Conservation (phyloP, 352 stramenopile species). For the Globisporangium cystogenes region DNA sequence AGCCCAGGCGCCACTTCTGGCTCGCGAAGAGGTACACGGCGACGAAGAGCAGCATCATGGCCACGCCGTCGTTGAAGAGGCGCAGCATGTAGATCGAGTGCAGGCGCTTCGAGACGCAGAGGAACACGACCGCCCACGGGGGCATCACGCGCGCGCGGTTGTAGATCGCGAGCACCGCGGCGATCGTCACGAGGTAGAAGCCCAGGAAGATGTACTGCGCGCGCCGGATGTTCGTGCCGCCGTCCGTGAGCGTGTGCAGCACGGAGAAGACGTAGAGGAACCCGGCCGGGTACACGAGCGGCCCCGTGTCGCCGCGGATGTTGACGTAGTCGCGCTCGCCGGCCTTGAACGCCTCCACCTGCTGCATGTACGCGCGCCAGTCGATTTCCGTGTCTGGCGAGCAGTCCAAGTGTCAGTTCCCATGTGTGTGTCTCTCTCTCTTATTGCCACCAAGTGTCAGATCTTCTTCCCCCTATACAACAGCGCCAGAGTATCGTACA, state of each 20-base stretch:
- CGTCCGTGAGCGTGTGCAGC: slow-evolving; percentile 89
- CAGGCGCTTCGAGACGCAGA: slow-evolving; percentile 93
- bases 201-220: slow-evolving; percentile 94
- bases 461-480: no score
- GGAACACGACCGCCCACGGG: slow-evolving; percentile 86
- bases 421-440: no score
- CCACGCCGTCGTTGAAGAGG: slow-evolving; percentile 98
- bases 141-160: slow-evolving; percentile 67
- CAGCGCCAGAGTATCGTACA: slow-evolving; percentile 49
- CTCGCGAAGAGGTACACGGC: slow-evolving; percentile 86
- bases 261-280: slow-evolving; percentile 97
- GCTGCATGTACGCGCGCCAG: slow-evolving; percentile 99
- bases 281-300: slow-evolving; percentile 97
- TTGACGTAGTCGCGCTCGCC: slow-evolving; percentile 96
- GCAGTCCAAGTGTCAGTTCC: slow-evolving; percentile 5
- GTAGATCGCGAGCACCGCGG: slow-evolving; percentile 88
- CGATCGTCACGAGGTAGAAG: slow-evolving; percentile 93
- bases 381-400: slow-evolving; percentile 98
- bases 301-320: slow-evolving; percentile 94
- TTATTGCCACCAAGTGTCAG: no score
- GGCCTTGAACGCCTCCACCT: slow-evolving; percentile 91
- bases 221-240: slow-evolving; percentile 70
- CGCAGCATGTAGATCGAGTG: slow-evolving; percentile 98
- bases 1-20: slow-evolving; percentile 85
- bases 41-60: slow-evolving; percentile 95